Evolutionary conservation across 2,329 filamentous ascomycete genomes (phyloP), one percentile per base, ranked within the genome.

Genomic region (Colletotrichum acutatum): DNA sequence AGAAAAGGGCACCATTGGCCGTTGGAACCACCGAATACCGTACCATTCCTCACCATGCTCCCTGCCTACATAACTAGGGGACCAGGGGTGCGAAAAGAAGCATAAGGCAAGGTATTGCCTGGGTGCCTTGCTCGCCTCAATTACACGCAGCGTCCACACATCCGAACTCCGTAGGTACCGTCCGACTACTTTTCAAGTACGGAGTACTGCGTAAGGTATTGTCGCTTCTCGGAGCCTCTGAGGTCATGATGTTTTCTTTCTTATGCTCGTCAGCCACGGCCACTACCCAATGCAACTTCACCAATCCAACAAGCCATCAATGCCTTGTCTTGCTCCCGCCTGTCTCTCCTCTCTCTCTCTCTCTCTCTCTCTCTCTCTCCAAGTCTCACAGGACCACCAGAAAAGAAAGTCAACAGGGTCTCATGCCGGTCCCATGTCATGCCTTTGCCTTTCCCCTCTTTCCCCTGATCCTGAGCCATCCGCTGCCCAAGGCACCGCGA

Each of bases 51-150:
- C 12, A 34, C 32, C 32, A 34, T 34, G 11, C 32, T 34, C 32
- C 32, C 32, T n/a, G n/a, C n/a, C 9, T 34, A 34, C 32, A 34
- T 34, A 34, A 34, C 32, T 4, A 34, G 11, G 34, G 52, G 66
- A n/a, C 59, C 16, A 60, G 59, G 66, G 69, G 37, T 56, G 42
- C 28, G 34, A 64, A 72, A 72, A 72, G 70, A 72, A 72, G 66
- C 70, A 72, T 70, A 58, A 68, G 69, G 49, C 57, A 68, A 30
- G 64, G 64, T 57, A 60, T 46, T 30, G 16, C 61, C 46, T 4
- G 61, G 61, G 61, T 62, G 42, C 24, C 24, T 46, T 66, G 34
- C 34, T 26, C 14, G 22, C 56, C 28, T 19, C 42, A 49, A 49
- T 30, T 24, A 7, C 42, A 60, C 32, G 22, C 32, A 16, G n/a